Base-by-base conservation (phyloP, 768 basidiomycete genomes). In the Suillus subalutaceus region DNA sequence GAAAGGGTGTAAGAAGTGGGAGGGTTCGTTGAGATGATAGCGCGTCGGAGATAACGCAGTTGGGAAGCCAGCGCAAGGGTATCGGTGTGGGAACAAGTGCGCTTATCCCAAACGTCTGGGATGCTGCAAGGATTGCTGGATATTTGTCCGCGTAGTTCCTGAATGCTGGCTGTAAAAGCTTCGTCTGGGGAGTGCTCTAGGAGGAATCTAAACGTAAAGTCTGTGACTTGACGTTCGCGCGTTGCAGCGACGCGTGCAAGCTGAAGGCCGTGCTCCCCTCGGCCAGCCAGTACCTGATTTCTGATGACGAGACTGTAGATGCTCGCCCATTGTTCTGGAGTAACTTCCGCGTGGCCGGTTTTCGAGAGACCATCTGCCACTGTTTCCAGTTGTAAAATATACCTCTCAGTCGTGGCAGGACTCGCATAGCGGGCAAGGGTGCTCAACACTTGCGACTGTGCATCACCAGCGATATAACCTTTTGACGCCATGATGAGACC, bases 401-500 rank as follows among this genome's bases (percentile, higher is more conserved):
- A 88, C 7, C 66, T 67, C 55, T 72, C 66, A 65, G 77, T 75
- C 52, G 78, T 69, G 1, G 75, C 67, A 4, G 77, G 75, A 6
- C 73, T 65, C 3, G 83, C 79, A 72, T 81, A 85, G 26, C 82
- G 82, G 46, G 84, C 75, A 23, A 90, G 72, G 5, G 75, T 73
- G 2, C 80, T 77, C 40, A 86, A 65, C 60, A 74, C 72, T 8
- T 72, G 77, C 62, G 58, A 66, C 6, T 69, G 67, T 15, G 67
- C 68, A 4, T 50, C n/a, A 32, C 64, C 70, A 61, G 59, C 50
- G 52, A 61, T 60, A 64, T 83, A 83, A 0, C 88, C 88, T 68
- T 85, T 87, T 20, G 77, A 73, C 4, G 82, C 82, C n/a, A 79
- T 77, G 5, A 80, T 73, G 53, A 80, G 63, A 23, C 81, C 85